Conservation (phyloP, 2,329 filamentous ascomycete species). For the Colletotrichum trifolii region DNA sequence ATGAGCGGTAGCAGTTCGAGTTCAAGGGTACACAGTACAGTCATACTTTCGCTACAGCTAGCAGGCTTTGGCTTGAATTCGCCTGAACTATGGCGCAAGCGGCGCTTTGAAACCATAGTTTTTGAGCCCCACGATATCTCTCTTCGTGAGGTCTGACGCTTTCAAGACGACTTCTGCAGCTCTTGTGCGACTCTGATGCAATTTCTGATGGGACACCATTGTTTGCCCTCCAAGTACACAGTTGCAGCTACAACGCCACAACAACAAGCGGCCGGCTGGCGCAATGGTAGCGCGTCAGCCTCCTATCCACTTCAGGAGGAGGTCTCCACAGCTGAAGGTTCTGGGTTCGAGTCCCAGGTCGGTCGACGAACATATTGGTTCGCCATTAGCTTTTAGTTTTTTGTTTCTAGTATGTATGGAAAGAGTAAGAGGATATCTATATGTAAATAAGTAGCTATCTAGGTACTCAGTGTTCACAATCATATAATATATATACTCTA, state of each 20-base stretch:
- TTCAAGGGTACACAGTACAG: no score
- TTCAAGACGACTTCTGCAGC: no score
- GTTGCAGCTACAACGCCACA: neutral
- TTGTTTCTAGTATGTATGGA: neutral
- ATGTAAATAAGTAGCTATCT: no score
- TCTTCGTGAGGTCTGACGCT: no score
- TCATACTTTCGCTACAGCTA: no score
- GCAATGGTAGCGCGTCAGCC: conserved; percentile 37
- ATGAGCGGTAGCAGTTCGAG: no score
- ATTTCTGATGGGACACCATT: neutral
- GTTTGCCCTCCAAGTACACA: neutral
- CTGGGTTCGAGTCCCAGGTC: conserved; percentile 36
- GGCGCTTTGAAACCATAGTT: no score
- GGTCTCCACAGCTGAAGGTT: conserved; percentile 26
- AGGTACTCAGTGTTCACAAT: no score
- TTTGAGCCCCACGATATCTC: no score
- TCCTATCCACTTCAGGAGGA: conserved; percentile 10
- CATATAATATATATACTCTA: no score
- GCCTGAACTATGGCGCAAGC: no score
- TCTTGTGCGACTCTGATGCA: neutral
- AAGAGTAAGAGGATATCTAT: neutral
- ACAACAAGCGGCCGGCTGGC: conserved; percentile 24
- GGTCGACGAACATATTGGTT: neutral
- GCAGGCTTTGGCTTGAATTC: no score
- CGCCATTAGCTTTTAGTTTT: neutral